Conservation (phyloP, 345 rosid genomes). For the Syzygium oleosum region DNA sequence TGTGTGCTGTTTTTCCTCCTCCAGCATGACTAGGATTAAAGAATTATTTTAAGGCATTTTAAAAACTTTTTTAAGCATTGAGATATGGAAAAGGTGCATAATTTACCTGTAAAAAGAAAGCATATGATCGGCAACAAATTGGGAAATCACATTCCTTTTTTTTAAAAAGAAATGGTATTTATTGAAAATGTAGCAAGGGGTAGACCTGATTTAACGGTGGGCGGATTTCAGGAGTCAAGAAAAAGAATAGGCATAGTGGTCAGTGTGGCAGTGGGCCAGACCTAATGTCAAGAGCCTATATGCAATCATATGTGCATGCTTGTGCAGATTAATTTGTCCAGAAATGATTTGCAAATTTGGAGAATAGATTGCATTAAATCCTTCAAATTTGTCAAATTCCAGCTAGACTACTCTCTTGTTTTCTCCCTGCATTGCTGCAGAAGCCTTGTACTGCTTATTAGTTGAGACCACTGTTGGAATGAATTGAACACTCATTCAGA, state of each 20-base stretch:
- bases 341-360: background rate
- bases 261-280: background rate
- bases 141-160: background rate
- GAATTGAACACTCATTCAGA: background rate
- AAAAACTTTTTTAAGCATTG: background rate
- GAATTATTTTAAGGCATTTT: background rate
- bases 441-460: background rate
- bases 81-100: background rate
- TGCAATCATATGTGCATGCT: background rate
- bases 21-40: background rate
- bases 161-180: background rate
- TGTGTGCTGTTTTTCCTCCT: background rate
- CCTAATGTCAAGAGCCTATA: background rate
- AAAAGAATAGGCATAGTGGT: background rate
- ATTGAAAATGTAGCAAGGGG: background rate
- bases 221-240: background rate
- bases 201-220: background rate
- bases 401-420: background rate
- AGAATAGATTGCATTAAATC: background rate
- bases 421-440: background rate
- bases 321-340: background rate
- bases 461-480: background rate
- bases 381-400: background rate
- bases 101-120: background rate
- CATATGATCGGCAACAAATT: background rate